These are phyloP conservation scores for Incumbomyces lentus DNA, from an alignment of 2,329 filamentous ascomycete genomes.

Conservation along the genomic window DNA sequence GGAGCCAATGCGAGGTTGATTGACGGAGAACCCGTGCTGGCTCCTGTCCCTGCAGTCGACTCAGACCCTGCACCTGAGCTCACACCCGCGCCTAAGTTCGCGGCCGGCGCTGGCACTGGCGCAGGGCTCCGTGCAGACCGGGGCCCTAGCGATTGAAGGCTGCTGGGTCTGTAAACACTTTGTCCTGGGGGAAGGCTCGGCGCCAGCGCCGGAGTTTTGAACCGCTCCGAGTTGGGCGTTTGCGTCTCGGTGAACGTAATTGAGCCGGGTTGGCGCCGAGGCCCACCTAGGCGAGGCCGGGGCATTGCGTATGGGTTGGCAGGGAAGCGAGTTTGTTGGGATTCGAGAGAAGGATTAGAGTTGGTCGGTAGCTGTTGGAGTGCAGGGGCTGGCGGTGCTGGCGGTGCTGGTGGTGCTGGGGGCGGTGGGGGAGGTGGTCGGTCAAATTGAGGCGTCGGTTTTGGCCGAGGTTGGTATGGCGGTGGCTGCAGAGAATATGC, in stretches of 20 bases:
- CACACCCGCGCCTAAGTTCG: background rate
- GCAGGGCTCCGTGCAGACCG: slow-evolving; percentile 1
- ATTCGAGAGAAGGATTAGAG: background rate
- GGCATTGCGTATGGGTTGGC: background rate
- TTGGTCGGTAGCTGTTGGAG: background rate
- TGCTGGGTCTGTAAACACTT: background rate
- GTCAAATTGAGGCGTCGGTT: background rate
- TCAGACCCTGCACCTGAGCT: background rate
- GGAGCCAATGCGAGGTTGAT: background rate
- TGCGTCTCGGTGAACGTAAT: slow-evolving; percentile 3
- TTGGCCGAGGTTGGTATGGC: background rate
- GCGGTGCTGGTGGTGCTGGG: background rate
- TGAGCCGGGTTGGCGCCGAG: background rate
- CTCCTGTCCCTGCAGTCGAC: background rate
- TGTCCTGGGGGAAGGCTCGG: background rate
- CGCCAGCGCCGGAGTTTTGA: background rate
- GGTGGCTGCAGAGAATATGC: background rate
- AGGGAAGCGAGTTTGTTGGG: background rate
- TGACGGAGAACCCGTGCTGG: slow-evolving; percentile 24
- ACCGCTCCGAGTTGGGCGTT: slow-evolving; percentile 2
- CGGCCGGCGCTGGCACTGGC: background rate
- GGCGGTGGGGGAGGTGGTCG: background rate
- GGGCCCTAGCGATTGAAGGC: background rate
- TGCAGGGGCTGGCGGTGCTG: background rate
- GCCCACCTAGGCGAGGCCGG: background rate